A percentile compares a stretch with the other conserved stretches of the same genome.
These are phyloP conservation scores for Aureobasidium sp. DNA, from an alignment of 2,329 filamentous ascomycete genomes.

Conservation along the genomic window DNA sequence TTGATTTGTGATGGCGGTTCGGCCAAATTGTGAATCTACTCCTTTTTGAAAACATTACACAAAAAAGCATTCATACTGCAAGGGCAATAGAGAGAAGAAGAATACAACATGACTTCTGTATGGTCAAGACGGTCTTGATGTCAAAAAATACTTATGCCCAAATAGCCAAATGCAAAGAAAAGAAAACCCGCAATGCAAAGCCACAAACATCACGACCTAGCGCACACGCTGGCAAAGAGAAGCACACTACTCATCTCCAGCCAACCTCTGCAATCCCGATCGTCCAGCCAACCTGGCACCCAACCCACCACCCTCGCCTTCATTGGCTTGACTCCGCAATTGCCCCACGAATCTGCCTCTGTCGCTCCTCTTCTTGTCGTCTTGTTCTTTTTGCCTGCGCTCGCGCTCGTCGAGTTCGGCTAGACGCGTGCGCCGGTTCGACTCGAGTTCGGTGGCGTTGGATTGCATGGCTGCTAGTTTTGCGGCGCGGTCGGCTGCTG, in stretches of 20 bases:
- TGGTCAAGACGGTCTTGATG: too few relatives aligned
- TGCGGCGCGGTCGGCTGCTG: slow-evolving; percentile 30
- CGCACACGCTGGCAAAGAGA: neutral
- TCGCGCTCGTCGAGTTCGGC: slow-evolving; percentile 61
- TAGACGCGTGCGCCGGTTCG: slow-evolving; percentile 62
- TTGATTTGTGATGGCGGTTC: too few relatives aligned
- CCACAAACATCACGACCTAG: too few relatives aligned
- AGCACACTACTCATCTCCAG: slow-evolving; percentile 7
- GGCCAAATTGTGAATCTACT: too few relatives aligned
- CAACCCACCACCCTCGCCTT: slow-evolving; percentile 14
- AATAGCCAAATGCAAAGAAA: too few relatives aligned
- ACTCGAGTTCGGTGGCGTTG: slow-evolving; percentile 54
- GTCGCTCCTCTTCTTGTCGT: slow-evolving; percentile 45
- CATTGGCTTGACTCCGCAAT: slow-evolving; percentile 28
- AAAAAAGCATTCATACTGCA: too few relatives aligned
- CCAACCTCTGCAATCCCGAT: slow-evolving; percentile 16
- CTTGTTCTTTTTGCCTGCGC: slow-evolving; percentile 55
- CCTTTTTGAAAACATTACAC: too few relatives aligned
- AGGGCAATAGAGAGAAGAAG: too few relatives aligned
- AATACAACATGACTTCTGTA: too few relatives aligned
- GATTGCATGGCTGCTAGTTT: slow-evolving; percentile 37
- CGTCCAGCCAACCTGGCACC: slow-evolving; percentile 17
- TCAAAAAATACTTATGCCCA: too few relatives aligned
- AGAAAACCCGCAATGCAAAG: neutral
- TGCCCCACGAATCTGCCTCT: slow-evolving; percentile 31